Percentiles rank a stretch among this genome's conserved stretches.
Conservation (phyloP, 768 basidiomycete species). For the Lactifluus hygrophoroides region DNA sequence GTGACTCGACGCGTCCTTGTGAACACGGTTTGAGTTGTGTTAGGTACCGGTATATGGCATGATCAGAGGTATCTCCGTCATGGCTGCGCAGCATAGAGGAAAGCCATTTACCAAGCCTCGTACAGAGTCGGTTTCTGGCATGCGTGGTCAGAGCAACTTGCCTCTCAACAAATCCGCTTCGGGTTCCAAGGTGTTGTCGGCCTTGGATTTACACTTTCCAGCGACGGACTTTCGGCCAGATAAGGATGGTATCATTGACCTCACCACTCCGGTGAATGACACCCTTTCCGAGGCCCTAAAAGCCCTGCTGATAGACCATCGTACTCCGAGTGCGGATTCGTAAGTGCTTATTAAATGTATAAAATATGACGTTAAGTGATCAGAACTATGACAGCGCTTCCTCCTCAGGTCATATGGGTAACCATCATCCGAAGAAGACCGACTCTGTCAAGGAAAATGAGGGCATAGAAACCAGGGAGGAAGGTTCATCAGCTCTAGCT, state of each 20-base stretch:
- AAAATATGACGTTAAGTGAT: background rate
- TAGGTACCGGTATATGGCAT: no score
- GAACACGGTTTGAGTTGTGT: no score
- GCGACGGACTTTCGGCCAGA: background rate
- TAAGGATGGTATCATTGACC: constrained; percentile 17
- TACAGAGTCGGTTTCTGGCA: no score
- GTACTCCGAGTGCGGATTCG: background rate
- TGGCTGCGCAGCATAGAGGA: background rate
- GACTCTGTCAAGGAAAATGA: constrained; percentile 6
- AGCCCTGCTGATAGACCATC: background rate
- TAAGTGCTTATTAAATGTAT: background rate
- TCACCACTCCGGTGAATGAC: constrained; percentile 9
- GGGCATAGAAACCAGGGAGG: background rate
- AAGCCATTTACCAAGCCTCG: background rate
- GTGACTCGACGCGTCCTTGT: constrained; percentile 11
- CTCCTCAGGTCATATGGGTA: background rate
- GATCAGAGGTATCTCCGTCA: background rate
- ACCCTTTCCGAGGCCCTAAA: background rate
- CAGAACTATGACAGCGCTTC: background rate
- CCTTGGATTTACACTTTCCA: background rate
- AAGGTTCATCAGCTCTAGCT: background rate
- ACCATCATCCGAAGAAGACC: background rate
- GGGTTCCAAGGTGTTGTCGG: constrained; percentile 10
- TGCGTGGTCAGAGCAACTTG: background rate
- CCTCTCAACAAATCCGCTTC: background rate